Percentiles rank a stretch among this genome's conserved stretches.
Conservation (phyloP, 2,329 filamentous ascomycete species). For the Aureobasidium pullulans region DNA sequence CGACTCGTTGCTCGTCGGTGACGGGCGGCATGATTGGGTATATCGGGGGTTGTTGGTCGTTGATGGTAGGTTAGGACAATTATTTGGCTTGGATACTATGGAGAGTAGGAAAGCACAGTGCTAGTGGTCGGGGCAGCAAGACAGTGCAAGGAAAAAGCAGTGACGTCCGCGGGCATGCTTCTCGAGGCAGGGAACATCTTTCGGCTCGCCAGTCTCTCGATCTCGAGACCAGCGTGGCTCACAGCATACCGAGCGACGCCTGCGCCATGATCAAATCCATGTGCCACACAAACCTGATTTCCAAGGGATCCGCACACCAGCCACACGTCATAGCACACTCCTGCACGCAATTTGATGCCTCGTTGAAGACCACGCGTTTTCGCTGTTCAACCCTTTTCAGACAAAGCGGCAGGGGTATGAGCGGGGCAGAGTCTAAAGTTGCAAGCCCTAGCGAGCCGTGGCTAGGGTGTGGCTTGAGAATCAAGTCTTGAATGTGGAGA, state of each 20-base stretch:
- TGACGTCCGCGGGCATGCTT: conserved; percentile 1
- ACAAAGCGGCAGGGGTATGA: background rate
- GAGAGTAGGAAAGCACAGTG: background rate
- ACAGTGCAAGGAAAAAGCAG: background rate
- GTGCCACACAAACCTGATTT: conserved; percentile 14
- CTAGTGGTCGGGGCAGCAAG: conserved; percentile 2
- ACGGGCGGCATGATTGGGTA: background rate
- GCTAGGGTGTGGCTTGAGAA: background rate
- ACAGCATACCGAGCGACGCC: conserved; percentile 1
- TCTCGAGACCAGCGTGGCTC: background rate
- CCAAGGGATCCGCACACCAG: conserved; percentile 8
- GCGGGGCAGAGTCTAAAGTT: background rate
- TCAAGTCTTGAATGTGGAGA: background rate
- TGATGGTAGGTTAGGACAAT: too few relatives aligned
- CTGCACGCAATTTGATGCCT: background rate
- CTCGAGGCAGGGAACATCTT: background rate
- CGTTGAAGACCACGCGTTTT: conserved; percentile 6
- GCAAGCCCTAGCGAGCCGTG: conserved; percentile 1
- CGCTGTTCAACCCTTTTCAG: background rate
- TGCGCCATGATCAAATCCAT: conserved; percentile 10
- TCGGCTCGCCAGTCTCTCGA: background rate
- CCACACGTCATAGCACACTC: conserved; percentile 10
- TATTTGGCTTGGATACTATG: background rate
- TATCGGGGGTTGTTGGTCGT: background rate
- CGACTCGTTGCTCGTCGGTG: conserved; percentile 1